Percentiles rank a stretch among this genome's conserved stretches.
Conservation (phyloP, 306 rosid genomes). For the Acacia crassicarpa region DNA sequence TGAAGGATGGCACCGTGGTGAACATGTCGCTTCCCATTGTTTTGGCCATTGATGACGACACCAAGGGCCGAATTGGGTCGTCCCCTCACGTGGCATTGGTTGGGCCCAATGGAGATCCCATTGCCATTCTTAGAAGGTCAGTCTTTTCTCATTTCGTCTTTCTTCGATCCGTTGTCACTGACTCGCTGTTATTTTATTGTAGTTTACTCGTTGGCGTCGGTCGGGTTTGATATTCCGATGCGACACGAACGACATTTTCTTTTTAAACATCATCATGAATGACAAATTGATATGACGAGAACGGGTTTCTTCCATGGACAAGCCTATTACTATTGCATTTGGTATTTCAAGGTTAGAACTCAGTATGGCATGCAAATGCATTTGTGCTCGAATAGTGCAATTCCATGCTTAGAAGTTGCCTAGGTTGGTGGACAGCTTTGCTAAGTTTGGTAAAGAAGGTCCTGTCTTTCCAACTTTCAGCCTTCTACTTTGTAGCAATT, state of each 20-base stretch:
- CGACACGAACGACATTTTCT: neutral
- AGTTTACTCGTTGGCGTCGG: neutral
- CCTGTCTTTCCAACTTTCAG: conserved; percentile 22
- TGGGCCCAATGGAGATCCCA: conserved; percentile 70
- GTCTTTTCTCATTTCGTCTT: conserved; percentile 3
- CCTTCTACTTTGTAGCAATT: conserved; percentile 4
- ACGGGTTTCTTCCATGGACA: neutral
- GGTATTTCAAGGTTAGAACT: neutral
- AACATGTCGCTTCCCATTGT: conserved; percentile 97
- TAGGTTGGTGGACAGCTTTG: neutral
- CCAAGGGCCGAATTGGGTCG: conserved; percentile 59
- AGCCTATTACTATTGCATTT: neutral
- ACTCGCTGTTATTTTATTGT: conserved; percentile 17
- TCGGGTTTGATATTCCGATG: neutral
- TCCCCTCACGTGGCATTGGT: conserved; percentile 61
- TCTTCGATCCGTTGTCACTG: neutral
- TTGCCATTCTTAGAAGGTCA: conserved; percentile 79
- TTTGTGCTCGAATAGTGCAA: neutral
- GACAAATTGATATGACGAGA: neutral
- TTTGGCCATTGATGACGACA: conserved; percentile 77
- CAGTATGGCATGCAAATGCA: neutral
- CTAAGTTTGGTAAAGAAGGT: neutral
- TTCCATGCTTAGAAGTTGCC: neutral
- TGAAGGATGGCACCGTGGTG: conserved; percentile 65
- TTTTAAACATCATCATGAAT: neutral